Evolutionary conservation across 2,329 filamentous ascomycete genomes (phyloP).

Genomic region (Aspergillus costaricaensis): DNA sequence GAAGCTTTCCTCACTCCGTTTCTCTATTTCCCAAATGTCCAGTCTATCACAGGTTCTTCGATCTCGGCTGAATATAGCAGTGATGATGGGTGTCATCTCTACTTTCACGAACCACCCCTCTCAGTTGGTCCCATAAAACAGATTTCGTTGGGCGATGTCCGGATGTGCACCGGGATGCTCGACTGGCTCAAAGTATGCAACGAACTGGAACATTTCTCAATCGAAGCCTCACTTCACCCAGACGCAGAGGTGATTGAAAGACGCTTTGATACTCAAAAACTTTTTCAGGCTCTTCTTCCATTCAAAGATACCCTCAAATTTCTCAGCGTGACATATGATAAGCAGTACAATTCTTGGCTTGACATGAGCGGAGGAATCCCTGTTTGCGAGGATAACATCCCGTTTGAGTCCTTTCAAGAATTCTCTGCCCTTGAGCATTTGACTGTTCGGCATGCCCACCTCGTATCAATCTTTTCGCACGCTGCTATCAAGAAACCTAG

Average conservation of each 20-base stretch:
- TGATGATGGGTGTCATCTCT: no score
- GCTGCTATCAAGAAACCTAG: background rate
- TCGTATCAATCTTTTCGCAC: background rate
- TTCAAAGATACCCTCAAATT: background rate
- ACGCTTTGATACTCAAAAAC: background rate
- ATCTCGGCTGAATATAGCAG: background rate
- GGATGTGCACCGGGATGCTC: background rate
- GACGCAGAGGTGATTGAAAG: no score
- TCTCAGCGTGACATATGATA: background rate
- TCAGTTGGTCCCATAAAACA: background rate
- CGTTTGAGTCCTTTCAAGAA: background rate
- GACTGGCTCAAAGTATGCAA: background rate
- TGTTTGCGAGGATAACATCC: background rate
- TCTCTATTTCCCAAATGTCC: conserved; percentile 4
- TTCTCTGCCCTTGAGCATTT: background rate
- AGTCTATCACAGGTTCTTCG: background rate
- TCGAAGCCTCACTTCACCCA: background rate
- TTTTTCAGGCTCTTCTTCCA: background rate
- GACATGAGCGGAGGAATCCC: background rate
- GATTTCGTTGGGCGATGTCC: background rate
- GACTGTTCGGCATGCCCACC: background rate
- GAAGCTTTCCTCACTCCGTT: background rate
- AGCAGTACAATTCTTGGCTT: background rate
- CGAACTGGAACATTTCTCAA: background rate
- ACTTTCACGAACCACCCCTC: no score